These are phyloP conservation scores for Tolypocladium endophyticum DNA, from an alignment of 2,329 filamentous ascomycete genomes.

Conservation along the genomic window DNA sequence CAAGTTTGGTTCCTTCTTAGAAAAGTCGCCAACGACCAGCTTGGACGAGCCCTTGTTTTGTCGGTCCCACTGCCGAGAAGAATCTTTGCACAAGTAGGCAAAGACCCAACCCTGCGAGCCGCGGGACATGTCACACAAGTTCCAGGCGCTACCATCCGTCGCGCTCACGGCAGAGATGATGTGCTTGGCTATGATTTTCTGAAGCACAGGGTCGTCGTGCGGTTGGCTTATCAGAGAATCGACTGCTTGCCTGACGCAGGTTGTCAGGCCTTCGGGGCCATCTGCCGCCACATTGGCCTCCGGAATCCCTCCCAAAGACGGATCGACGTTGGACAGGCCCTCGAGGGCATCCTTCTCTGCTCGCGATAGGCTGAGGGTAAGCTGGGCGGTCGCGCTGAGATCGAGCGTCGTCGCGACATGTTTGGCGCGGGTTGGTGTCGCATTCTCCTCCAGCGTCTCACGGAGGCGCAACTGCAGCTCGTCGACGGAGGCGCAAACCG, in stretches of 20 bases:
- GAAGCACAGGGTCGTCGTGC: slow-evolving; percentile 33
- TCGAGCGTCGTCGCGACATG: slow-evolving; percentile 37
- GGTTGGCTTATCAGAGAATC: slow-evolving; percentile 40
- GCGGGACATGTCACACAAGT: slow-evolving; percentile 31
- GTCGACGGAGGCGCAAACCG: slow-evolving; percentile 23
- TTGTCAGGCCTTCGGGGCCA: slow-evolving; percentile 10
- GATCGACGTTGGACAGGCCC: slow-evolving; percentile 21
- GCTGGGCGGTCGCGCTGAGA: slow-evolving; percentile 31
- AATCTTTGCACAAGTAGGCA: slow-evolving; percentile 42
- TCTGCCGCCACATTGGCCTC: slow-evolving; percentile 6
- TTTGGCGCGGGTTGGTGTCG: slow-evolving; percentile 36
- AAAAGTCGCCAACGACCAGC: slow-evolving; percentile 37
- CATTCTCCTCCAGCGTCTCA: slow-evolving; percentile 28
- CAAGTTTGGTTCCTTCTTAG: slow-evolving; percentile 34
- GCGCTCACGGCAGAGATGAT: slow-evolving; percentile 32
- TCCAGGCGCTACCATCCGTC: slow-evolving; percentile 40
- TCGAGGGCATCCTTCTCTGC: slow-evolving; percentile 24
- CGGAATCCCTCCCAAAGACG: slow-evolving; percentile 18
- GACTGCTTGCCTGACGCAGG: slow-evolving; percentile 30
- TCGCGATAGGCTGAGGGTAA: slow-evolving; percentile 28
- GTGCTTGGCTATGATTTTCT: slow-evolving; percentile 37
- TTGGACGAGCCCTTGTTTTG: slow-evolving; percentile 31
- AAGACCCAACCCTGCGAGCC: slow-evolving; percentile 41
- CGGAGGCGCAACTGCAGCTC: slow-evolving; percentile 37
- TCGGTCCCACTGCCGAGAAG: slow-evolving; percentile 38